Percentiles rank a stretch among this genome's conserved stretches.
Evolutionary conservation across 2,329 filamentous ascomycete genomes (phyloP).

Genomic region (Cladophialophora carrionii): DNA sequence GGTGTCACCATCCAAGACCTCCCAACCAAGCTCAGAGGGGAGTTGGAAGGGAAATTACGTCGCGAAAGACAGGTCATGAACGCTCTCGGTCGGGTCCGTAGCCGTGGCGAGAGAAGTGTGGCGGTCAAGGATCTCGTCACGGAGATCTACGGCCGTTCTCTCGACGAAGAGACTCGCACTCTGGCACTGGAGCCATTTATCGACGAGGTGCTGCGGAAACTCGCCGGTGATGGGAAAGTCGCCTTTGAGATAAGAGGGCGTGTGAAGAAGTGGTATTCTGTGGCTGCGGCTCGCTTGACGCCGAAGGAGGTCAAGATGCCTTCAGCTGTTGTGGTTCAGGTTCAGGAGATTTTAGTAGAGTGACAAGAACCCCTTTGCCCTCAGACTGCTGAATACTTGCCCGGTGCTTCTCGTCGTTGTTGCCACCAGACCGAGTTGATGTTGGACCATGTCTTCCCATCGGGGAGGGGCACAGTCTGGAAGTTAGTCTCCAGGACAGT

Average conservation of each 20-base stretch:
- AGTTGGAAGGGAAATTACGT: constrained; percentile 46
- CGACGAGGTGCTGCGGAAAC: constrained; percentile 50
- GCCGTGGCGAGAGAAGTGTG: constrained; percentile 41
- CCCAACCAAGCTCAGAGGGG: constrained; percentile 45
- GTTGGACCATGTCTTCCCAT: too few relatives aligned
- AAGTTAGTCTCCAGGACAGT: too few relatives aligned
- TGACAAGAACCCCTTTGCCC: not conserved
- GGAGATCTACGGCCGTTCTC: constrained; percentile 47
- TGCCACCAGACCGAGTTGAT: too few relatives aligned
- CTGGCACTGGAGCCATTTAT: constrained; percentile 51
- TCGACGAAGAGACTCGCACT: constrained; percentile 42
- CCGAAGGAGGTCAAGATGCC: not conserved
- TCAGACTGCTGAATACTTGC: too few relatives aligned
- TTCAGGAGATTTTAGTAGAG: not conserved
- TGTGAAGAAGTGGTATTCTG: constrained; percentile 47
- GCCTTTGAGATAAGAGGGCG: constrained; percentile 47
- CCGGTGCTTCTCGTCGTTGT: too few relatives aligned
- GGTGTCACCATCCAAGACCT: constrained; percentile 48
- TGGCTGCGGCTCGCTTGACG: not conserved
- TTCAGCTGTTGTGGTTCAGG: not conserved
- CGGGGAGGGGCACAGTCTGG: too few relatives aligned
- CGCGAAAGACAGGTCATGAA: constrained; percentile 47
- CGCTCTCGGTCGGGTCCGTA: constrained; percentile 28
- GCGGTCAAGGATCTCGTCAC: constrained; percentile 51
- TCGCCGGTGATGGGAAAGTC: constrained; percentile 51